Evolutionary conservation across 805 yeast genomes (phyloP), one percentile per base, ranked within the genome.

Genomic region (Barnettozyma sucrosica): DNA sequence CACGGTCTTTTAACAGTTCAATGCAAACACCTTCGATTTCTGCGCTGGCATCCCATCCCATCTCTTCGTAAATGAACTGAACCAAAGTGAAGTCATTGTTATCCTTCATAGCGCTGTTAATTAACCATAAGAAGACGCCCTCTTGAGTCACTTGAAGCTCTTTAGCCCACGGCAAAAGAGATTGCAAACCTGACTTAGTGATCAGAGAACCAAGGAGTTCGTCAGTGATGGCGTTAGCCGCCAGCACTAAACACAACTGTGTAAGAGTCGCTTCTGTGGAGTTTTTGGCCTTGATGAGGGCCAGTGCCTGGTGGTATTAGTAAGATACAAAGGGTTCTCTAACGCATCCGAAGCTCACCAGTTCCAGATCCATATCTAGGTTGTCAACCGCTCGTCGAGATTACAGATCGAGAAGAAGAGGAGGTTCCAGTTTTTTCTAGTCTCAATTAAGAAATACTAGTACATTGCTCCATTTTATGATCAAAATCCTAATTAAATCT

Each of bases 281-380:
- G 44, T 53, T 52, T 51, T 55, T 55, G 2, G 45, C 25, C 41
- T 50, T 52, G 44, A 54, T 52, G 34, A 55, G 32, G 11, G 59
- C 57, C 6, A 54, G 14, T 2, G 59, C 57, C 56, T 55, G 41
- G 24, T 14, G 26, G 28, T 37, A 13, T 28, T 28, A 28, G 32
- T 28, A 28, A 28, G 9, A 16, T 11, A 28, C 11, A 11, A 13
- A 28, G 13, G 16, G 21, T 6, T 26, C 24, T 26, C 13, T 20
- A 26, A 25, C 34, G n/a, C 21, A 19, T 42, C 19, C 14, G 40
- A 20, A 42, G 18, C 34, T 28, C 32, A 28, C 32, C 32, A 28
- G 32, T 14, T 28, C 36, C 36, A 41, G 28, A 19, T 41, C 43
- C 36, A 41, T 23, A 8, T 18, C 25, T 14, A 4, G n/a, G n/a